These are phyloP conservation scores for Singerocomus inundabilis DNA, from an alignment of 1,284 basidiomycete genomes.

Conservation along the genomic window DNA sequence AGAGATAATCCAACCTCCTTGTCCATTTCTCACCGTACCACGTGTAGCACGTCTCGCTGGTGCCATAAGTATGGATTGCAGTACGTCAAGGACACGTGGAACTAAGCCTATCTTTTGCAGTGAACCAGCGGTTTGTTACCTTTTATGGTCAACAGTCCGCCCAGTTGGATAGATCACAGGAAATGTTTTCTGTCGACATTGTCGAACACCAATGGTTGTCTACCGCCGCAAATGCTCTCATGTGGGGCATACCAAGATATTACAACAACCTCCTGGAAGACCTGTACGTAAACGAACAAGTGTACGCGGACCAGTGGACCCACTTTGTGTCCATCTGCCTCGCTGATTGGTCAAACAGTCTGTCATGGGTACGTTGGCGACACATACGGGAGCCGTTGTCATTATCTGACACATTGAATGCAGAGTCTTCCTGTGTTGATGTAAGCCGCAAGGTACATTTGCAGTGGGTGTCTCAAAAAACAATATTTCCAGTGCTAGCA, in stretches of 20 bases:
- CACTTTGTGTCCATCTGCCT: conserved; percentile 27
- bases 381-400: not conserved
- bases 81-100: not conserved
- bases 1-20: conserved; percentile 3
- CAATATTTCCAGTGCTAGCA: conserved; percentile 16
- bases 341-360: conserved; percentile 30
- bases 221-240: conserved; percentile 8
- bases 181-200: conserved; percentile 22
- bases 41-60: conserved; percentile 30
- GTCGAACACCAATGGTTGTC: conserved; percentile 27
- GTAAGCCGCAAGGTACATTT: conserved; percentile 18
- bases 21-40: conserved; percentile 8
- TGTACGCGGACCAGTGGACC: conserved; percentile 36
- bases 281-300: conserved; percentile 33
- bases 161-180: conserved; percentile 33
- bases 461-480: not conserved
- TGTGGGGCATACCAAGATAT: conserved; percentile 33
- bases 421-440: conserved; percentile 29
- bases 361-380: conserved; percentile 26
- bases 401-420: conserved; percentile 13
- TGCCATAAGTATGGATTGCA: conserved; percentile 19
- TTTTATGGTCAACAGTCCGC: conserved; percentile 28
- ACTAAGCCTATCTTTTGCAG: conserved; percentile 12
- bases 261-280: conserved; percentile 28
- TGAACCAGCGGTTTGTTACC: conserved; percentile 30